phyloP scores from a whole-genome alignment of 75 land plant species.

The Sequoiadendron giganteum region DNA sequence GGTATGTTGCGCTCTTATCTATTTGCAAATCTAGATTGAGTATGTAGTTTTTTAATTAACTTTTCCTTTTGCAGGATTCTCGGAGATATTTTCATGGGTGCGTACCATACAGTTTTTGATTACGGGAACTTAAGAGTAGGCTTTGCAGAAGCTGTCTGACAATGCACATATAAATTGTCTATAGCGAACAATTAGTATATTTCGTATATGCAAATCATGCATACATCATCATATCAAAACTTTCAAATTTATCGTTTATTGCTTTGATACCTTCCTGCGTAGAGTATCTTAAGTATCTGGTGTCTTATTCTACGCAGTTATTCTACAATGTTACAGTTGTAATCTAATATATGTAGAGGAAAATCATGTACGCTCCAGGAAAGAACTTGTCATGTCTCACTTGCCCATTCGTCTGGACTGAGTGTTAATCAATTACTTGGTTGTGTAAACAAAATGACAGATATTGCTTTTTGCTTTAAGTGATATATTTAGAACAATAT shows the following conservation, averaged over 20 bases:
- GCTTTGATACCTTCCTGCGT: neutral
- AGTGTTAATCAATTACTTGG: neutral
- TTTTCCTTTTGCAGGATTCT: slow-evolving; percentile 55
- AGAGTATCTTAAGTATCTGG: neutral
- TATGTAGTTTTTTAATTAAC: neutral
- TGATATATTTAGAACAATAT: neutral
- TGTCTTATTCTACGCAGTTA: neutral
- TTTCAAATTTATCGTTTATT: neutral
- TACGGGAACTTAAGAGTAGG: slow-evolving; percentile 60
- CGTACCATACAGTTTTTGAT: slow-evolving; percentile 76
- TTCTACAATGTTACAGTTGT: neutral
- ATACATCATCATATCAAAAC: neutral
- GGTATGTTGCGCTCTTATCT: slow-evolving; percentile 24
- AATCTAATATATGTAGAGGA: neutral
- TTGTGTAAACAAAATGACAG: neutral
- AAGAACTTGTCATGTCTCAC: neutral
- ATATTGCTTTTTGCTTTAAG: neutral
- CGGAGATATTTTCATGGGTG: slow-evolving; percentile 82
- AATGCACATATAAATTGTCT: neutral
- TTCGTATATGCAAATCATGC: neutral
- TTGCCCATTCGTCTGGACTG: neutral
- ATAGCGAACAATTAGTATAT: neutral
- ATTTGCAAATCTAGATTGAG: neutral
- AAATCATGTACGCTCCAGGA: neutral
- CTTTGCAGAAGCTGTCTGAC: slow-evolving; percentile 66